Conservation (phyloP, 345 rosid genomes). For the Physaria fendleri region DNA sequence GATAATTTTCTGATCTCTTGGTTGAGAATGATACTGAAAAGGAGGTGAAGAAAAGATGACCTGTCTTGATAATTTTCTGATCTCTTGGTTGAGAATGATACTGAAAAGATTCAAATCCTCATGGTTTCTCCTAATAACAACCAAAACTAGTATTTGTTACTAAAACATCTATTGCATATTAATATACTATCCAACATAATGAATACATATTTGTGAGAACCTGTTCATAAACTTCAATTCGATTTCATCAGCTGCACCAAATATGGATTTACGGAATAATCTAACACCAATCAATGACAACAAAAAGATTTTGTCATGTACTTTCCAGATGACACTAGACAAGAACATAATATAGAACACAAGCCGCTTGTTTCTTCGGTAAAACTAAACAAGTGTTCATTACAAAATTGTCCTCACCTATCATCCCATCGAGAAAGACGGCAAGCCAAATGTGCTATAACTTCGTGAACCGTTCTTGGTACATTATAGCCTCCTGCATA, state of each 20-base stretch:
- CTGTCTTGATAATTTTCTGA: constrained; percentile 83
- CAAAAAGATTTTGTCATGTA: neutral
- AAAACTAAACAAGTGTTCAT: neutral
- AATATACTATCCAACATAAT: neutral
- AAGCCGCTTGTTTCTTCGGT: neutral
- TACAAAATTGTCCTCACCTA: constrained; percentile 42
- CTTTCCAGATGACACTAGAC: neutral
- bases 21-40: constrained; percentile 76
- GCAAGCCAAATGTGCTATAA: constrained; percentile 70
- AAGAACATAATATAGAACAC: neutral
- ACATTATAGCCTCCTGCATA: constrained; percentile 73
- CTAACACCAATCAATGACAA: constrained; percentile 32
- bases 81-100: constrained; percentile 91
- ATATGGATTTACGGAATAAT: constrained; percentile 87
- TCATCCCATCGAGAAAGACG: constrained; percentile 96
- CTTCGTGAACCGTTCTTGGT: constrained; percentile 86
- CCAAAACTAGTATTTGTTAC: neutral
- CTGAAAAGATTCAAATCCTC: constrained; percentile 85
- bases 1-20: constrained; percentile 89
- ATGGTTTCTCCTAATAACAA: constrained; percentile 58
- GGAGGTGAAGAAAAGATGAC: constrained; percentile 20
- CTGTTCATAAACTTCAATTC: constrained; percentile 94
- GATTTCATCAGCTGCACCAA: constrained; percentile 95
- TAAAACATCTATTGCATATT: neutral
- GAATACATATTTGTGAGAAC: constrained; percentile 24